Evolutionary conservation across 2,329 filamentous ascomycete species (phyloP).

Genomic region (Aspergillus sp.): DNA sequence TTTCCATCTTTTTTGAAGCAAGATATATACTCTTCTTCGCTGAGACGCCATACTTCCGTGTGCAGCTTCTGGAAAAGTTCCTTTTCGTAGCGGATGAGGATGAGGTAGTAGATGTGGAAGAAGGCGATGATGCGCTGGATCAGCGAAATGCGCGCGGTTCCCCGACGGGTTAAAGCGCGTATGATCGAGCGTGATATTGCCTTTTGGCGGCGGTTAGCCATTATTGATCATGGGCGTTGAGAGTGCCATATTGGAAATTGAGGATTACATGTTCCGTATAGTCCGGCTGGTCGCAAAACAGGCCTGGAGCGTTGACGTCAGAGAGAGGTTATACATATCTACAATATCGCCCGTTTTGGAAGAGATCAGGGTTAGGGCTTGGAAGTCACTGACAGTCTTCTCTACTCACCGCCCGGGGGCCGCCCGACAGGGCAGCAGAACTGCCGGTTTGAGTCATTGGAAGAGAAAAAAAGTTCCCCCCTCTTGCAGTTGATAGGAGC

Average conservation of each 20-base stretch:
- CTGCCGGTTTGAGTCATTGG: slow-evolving; percentile 31
- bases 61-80: slow-evolving; percentile 55
- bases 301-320: slow-evolving; percentile 18
- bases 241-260: neutral
- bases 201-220: slow-evolving; percentile 25
- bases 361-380: slow-evolving; percentile 16
- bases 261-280: neutral
- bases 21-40: slow-evolving; percentile 55
- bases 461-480: slow-evolving; percentile 22
- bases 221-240: slow-evolving; percentile 1
- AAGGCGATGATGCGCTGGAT: slow-evolving; percentile 52
- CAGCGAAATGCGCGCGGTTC: slow-evolving; percentile 28
- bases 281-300: neutral
- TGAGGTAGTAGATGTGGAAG: slow-evolving; percentile 55
- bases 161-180: slow-evolving; percentile 27
- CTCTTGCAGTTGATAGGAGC: neutral
- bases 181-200: slow-evolving; percentile 34
- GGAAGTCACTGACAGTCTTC: slow-evolving; percentile 12
- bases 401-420: slow-evolving; percentile 27
- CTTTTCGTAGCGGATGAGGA: slow-evolving; percentile 48
- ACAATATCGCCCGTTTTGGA: neutral
- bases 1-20: slow-evolving; percentile 51
- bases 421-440: slow-evolving; percentile 3
- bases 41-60: slow-evolving; percentile 52
- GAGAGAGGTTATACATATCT: too few species aligned